Evolutionary conservation across 2,329 filamentous ascomycete species (phyloP).

Genomic region (Paraconiothyrium sp.): DNA sequence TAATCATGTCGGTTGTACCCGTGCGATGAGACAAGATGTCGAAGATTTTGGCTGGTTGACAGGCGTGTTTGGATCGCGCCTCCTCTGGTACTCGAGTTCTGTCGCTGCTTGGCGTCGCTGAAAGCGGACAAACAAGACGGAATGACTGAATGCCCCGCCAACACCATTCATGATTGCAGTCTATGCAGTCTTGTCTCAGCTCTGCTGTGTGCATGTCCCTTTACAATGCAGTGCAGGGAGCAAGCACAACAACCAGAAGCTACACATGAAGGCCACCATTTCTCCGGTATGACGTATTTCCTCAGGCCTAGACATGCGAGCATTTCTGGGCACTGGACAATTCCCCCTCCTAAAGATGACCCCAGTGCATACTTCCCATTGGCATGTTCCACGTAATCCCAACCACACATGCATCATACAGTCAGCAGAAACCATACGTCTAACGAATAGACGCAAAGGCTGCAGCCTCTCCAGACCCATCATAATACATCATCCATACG

Average conservation of each 20-base stretch:
- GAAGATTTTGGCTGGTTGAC: too few species aligned
- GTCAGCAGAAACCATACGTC: background rate
- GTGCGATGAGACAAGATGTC: background rate
- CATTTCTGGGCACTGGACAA: too few species aligned
- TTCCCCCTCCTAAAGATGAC: background rate
- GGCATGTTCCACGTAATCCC: background rate
- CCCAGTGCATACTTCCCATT: background rate
- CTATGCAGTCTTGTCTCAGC: background rate
- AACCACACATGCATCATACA: background rate
- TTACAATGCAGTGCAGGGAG: background rate
- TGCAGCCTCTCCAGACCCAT: background rate
- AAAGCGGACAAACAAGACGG: background rate
- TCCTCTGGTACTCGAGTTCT: background rate
- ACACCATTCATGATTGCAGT: background rate
- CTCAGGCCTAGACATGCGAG: background rate
- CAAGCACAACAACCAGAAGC: background rate
- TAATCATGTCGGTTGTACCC: background rate
- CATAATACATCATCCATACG: background rate
- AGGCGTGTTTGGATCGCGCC: too few species aligned
- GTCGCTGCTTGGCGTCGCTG: slow-evolving; percentile 4
- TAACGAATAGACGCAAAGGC: background rate
- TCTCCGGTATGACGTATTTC: background rate
- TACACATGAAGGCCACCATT: background rate
- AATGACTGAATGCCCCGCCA: background rate
- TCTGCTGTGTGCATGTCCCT: background rate